phyloP scores from a whole-genome alignment of 2,329 filamentous ascomycete genomes.

The Claviceps monticola region DNA sequence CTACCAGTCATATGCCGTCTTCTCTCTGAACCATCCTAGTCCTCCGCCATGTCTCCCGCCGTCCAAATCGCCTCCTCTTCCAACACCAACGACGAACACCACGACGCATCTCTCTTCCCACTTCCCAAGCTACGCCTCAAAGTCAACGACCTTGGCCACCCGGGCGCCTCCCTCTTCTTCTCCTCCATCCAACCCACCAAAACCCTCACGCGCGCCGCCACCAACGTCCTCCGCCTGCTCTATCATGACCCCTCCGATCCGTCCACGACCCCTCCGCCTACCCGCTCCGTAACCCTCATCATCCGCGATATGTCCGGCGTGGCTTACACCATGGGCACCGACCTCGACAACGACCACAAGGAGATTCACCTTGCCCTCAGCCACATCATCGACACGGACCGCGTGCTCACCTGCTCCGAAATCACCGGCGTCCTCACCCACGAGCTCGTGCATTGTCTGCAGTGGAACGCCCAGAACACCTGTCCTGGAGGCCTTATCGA shows the following conservation, averaged over 20 bases:
- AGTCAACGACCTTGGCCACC: constrained; percentile 42
- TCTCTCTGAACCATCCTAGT: not conserved
- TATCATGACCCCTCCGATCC: constrained; percentile 40
- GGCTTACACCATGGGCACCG: constrained; percentile 72
- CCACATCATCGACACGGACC: constrained; percentile 48
- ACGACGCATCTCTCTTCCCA: constrained; percentile 17
- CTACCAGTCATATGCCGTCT: not conserved
- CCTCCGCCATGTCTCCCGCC: constrained; percentile 16
- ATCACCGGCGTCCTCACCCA: constrained; percentile 76
- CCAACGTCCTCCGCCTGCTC: constrained; percentile 56
- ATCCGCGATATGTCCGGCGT: constrained; percentile 70
- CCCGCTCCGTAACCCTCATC: constrained; percentile 73
- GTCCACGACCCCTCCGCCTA: constrained; percentile 39
- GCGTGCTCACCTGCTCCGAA: constrained; percentile 39
- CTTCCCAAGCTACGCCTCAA: constrained; percentile 46
- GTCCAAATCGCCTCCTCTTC: not conserved
- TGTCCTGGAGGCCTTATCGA: constrained; percentile 72
- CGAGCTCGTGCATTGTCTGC: constrained; percentile 91
- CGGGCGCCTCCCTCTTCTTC: constrained; percentile 55
- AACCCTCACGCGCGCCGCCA: constrained; percentile 48
- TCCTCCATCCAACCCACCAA: constrained; percentile 45
- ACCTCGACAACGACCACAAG: constrained; percentile 76
- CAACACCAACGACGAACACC: not conserved
- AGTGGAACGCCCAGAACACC: constrained; percentile 52
- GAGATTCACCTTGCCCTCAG: constrained; percentile 77